phyloP scores from a whole-genome alignment of 768 basidiomycete genomes.

The Lyophyllum shimeji region DNA sequence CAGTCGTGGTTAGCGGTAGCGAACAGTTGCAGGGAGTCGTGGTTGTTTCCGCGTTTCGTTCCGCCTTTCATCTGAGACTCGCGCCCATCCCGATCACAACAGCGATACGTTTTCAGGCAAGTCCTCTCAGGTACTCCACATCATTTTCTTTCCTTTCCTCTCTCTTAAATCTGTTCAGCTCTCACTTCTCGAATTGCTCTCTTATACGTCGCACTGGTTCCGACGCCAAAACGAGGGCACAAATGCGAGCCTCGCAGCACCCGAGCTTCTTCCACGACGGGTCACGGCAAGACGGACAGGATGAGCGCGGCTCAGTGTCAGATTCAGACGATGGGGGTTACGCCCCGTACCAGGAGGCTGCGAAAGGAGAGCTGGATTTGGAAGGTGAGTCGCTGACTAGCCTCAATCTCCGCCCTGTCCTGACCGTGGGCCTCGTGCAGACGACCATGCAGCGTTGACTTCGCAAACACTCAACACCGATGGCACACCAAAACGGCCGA shows the following conservation, averaged over 20 bases:
- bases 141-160: slow-evolving; percentile 14
- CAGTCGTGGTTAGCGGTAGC: slow-evolving; percentile 26
- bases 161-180: slow-evolving; percentile 16
- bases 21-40: slow-evolving; percentile 33
- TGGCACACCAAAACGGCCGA: slow-evolving; percentile 85
- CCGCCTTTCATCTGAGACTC: slow-evolving; percentile 47
- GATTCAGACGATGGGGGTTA: slow-evolving; percentile 57
- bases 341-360: slow-evolving; percentile 31
- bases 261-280: slow-evolving; percentile 23
- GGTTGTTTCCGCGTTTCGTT: slow-evolving; percentile 43
- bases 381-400: slow-evolving; percentile 40
- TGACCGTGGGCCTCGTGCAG: slow-evolving; percentile 10
- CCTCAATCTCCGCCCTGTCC: not conserved
- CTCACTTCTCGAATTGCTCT: slow-evolving; percentile 2
- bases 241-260: slow-evolving; percentile 26
- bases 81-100: slow-evolving; percentile 39
- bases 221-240: slow-evolving; percentile 16
- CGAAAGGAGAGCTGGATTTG: slow-evolving; percentile 40
- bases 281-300: slow-evolving; percentile 29
- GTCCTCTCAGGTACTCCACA: slow-evolving; percentile 22
- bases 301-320: slow-evolving; percentile 52
- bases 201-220: slow-evolving; percentile 31
- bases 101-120: slow-evolving; percentile 25
- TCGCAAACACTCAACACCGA: slow-evolving; percentile 83
- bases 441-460: slow-evolving; percentile 50